Conservation (phyloP, 1,284 basidiomycete genomes). For the Cryptococcus sp. region DNA sequence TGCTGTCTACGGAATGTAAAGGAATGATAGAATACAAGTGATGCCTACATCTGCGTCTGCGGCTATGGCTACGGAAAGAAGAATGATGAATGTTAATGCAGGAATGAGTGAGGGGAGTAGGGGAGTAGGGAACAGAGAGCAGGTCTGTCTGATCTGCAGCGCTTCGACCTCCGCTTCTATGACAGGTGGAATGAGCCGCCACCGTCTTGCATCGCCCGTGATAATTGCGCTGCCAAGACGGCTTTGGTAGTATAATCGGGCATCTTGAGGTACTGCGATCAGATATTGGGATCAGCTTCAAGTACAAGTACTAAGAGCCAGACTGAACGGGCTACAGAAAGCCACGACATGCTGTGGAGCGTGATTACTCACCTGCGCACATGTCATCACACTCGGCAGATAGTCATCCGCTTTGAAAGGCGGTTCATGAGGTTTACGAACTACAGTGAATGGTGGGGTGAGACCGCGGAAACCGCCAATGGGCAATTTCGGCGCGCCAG, state of each 20-base stretch:
- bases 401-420: slow-evolving; percentile 90
- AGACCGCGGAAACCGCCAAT: slow-evolving; percentile 96
- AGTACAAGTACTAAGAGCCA: not conserved
- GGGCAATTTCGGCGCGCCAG: slow-evolving; percentile 88
- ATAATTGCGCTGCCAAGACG: slow-evolving; percentile 76
- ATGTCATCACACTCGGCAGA: slow-evolving; percentile 97
- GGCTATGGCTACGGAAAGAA: no score
- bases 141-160: no score
- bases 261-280: slow-evolving; percentile 72
- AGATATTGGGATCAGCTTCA: slow-evolving; percentile 4
- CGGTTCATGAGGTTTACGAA: slow-evolving; percentile 92
- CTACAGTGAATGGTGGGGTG: slow-evolving; percentile 92
- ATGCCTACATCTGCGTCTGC: no score
- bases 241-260: slow-evolving; percentile 86
- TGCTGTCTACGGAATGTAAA: no score
- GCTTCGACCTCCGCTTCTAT: slow-evolving; percentile 51
- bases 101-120: no score
- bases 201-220: slow-evolving; percentile 82
- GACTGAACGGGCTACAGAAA: slow-evolving; percentile 2
- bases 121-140: no score
- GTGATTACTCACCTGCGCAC: slow-evolving; percentile 67
- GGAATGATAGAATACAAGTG: no score
- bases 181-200: slow-evolving; percentile 94
- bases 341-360: not conserved
- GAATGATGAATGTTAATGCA: no score